These are phyloP conservation scores for Xylaria arbuscula DNA, from an alignment of 2,329 filamentous ascomycete species.

Conservation along the genomic window DNA sequence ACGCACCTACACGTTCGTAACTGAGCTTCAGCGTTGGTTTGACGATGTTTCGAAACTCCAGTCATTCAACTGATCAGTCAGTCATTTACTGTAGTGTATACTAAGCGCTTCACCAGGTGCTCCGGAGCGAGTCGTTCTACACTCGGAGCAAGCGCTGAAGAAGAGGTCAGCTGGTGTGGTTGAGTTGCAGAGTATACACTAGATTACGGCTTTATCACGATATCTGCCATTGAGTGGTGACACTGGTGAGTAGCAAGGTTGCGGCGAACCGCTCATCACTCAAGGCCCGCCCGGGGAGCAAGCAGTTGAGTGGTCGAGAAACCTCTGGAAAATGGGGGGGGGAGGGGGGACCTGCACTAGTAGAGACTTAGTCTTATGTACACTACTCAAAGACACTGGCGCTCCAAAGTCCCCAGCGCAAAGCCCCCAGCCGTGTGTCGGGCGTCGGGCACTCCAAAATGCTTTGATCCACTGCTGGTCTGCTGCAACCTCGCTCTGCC, in stretches of 20 bases:
- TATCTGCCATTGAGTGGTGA: constrained; percentile 16
- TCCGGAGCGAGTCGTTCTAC: not conserved
- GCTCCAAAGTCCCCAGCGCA: not conserved
- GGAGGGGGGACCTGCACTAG: too few relatives aligned
- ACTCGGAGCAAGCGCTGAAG: constrained; percentile 24
- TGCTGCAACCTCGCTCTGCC: constrained; percentile 16
- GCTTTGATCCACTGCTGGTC: constrained; percentile 11
- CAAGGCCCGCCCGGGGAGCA: not conserved
- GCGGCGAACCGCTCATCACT: constrained; percentile 23
- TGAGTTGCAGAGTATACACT: constrained; percentile 10
- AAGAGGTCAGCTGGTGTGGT: constrained; percentile 17
- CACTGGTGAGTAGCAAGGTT: not conserved
- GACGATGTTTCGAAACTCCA: not conserved
- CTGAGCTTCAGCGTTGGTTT: not conserved
- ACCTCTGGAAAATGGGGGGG: too few relatives aligned
- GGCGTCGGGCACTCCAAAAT: constrained; percentile 9
- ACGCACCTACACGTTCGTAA: not conserved
- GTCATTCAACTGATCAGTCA: not conserved
- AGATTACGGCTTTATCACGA: constrained; percentile 11
- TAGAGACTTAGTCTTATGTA: constrained; percentile 15
- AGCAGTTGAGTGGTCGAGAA: constrained; percentile 24
- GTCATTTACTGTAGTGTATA: not conserved
- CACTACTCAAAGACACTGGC: constrained; percentile 4
- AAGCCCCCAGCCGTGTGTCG: not conserved
- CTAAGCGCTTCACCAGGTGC: too few relatives aligned